Base-by-base conservation (phyloP, 768 basidiomycete species). In the Imleria badia region DNA sequence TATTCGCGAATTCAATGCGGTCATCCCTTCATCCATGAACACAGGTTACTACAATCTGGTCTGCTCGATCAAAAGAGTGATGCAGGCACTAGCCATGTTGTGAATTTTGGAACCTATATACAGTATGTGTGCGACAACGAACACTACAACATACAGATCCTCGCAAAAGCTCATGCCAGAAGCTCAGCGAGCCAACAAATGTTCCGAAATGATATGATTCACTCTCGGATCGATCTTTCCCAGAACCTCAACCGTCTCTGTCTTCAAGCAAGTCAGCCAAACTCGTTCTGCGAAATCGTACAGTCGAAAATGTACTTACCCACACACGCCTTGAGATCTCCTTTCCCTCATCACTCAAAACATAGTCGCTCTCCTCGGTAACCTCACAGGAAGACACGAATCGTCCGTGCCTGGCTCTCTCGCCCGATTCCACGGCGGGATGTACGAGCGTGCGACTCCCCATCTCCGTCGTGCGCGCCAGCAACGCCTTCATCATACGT, bases 381-480 rank as follows among this genome's bases (percentile, higher is more conserved):
- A 72, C 60, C 45, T 59, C 54, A 52, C 60, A 68, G 15, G 38
- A 61, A 20, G 67, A 62, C 10, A 73, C 42, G 48, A 73, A 74
- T 45, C 60, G 62, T 29, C 74, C 73, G 45, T 67, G 62, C 45
- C 61, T 61, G 11, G 11, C 26, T 54, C 53, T 52, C 36, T 66
- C 65, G 3, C 59, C 64, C 3, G 58, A 63, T 22, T 62, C 67
- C 23, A 73, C 56, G 12, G 68, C 71, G 8, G 71, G 65, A 31
- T 69, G 71, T 5, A 74, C 60, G 20, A 77, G 60, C 20, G 72
- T 69, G 36, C 74, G 70, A 50, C 72, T 64, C 9, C 75, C 76
- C 26, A 63, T 41, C 51, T 76, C 73, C 0, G 73, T 60, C 17
- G 69, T 54, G 22, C 70, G 66, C 1, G 67, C 73, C 4, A 76